Base-by-base conservation (phyloP, 768 basidiomycete genomes). In the Auricularia sp. region DNA sequence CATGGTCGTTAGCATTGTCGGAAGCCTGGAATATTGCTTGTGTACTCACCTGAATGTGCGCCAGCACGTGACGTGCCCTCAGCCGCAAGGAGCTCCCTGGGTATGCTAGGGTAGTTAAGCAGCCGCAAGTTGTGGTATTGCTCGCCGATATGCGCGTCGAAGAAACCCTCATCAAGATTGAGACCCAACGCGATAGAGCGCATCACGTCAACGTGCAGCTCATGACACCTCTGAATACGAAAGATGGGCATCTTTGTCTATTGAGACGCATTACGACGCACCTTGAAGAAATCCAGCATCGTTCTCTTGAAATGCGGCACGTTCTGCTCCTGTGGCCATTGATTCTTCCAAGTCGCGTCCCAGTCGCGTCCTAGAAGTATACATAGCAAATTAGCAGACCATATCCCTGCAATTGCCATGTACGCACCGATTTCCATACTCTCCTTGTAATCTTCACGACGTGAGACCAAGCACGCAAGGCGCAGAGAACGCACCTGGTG, bases 111-210 rank as follows among this genome's bases (percentile, higher is more conserved):
- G 72, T 94, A 94, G 7, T 86, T 88, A 33, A 94, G 75, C 36
- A 94, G 79, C 34, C 92, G 81, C 51, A 95, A 74, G 71, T 92
- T 93, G 71, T 93, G 91, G 67, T 80, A 85, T 74, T 91, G 87
- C 66, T 89, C 84, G 69, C 90, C 71, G 43, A 91, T 84, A 74
- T 84, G 87, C 59, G 79, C 72, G 70, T 93, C 89, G 63, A 95
- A 94, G 74, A 85, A 93, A 35, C 71, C 68, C 72, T 91, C 90
- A 3, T 84, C 79, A 33, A 93, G 81, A 36, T 83, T 82, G 43
- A 94, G 78, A 3, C 91, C 92, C 14, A 93, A 74, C 1, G 92
- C 93, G 69, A 95, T 84, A 3, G 91, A 86, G n/a, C 87, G 82
- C 90, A 95, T 93, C 51, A 93, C 84, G 61, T 82, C 71, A 3